Evolutionary conservation across 2,329 filamentous ascomycete species (phyloP), one percentile per base, ranked within the genome.

Genomic region (Zymoseptoria pseudotritici): DNA sequence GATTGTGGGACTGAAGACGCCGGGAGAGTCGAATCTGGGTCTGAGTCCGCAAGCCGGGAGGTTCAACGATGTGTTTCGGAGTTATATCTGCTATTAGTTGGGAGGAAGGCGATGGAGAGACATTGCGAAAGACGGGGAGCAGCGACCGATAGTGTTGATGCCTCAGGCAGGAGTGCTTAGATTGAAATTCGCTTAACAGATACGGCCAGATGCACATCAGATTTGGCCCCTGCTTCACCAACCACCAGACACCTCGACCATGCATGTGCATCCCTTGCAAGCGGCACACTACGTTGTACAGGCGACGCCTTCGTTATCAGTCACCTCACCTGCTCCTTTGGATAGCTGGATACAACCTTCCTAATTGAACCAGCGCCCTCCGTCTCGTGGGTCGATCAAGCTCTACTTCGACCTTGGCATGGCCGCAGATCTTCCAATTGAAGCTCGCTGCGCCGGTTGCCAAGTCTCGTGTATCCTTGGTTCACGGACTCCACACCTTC

Each of bases 61-160:
- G 26, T 66, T 55, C 58, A 60, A 66, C 50, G 57, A 65, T 50
- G 56, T 60, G 21, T 58, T 64, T 17, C 21, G 50, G 21, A 63
- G 61, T 29, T 66, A 64, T 46, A 61, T 63, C 20, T 66, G 64
- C 51, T 66, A 66, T 50, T 66, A 21, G 21, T 21, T 7, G 54
- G 55, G 36, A 46, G 36, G 13, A 17, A 42, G 36, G 13, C 10
- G 17, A 17, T 13, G 36, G 10, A 42, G 36, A 11, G 36, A 42
- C 36, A 17, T 13, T 42, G 36, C 26, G 36, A 42, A 17, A 4
- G 6, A 24, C 22, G 4, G 4, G 22, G 22, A 24, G 36, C 11
- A 6, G 17, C 36, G 17, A 42, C 36, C 10, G 36, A 17, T 46
- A 46, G 36, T n/a, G 36, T n/a, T 46, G 36, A 3, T 46, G 36